Percentiles rank a stretch among this genome's conserved stretches.
Evolutionary conservation across 768 basidiomycete species (phyloP).

Genomic region (Myochromella boudieri): DNA sequence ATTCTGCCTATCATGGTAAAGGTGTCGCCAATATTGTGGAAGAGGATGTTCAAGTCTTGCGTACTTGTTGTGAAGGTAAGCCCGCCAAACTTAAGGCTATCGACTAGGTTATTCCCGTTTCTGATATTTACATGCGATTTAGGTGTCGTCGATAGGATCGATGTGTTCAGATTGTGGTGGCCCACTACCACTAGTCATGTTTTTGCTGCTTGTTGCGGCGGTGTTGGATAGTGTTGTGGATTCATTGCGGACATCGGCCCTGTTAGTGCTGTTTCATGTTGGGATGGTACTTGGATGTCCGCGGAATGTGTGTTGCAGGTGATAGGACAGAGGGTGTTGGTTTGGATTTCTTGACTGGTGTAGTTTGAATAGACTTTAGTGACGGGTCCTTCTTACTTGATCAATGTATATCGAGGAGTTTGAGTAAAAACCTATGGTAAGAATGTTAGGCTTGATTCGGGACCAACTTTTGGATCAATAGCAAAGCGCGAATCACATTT

Average conservation of each 20-base stretch:
- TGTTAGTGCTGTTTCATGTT: slow-evolving; percentile 21
- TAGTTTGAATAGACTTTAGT: background rate
- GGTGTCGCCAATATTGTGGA: slow-evolving; percentile 11
- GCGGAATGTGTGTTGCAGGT: slow-evolving; percentile 10
- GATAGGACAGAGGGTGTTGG: background rate
- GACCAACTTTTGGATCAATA: no score
- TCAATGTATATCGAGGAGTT: background rate
- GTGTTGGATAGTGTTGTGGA: slow-evolving; percentile 27
- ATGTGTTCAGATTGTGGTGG: slow-evolving; percentile 15
- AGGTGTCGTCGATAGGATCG: slow-evolving; percentile 21
- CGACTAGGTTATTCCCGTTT: background rate
- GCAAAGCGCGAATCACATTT: no score
- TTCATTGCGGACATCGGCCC: slow-evolving; percentile 18
- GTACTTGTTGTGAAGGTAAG: slow-evolving; percentile 27
- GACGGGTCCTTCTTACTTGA: background rate
- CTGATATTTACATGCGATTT: background rate
- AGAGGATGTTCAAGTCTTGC: slow-evolving; percentile 24
- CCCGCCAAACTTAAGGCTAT: background rate
- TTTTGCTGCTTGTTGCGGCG: slow-evolving; percentile 22
- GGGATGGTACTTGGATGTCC: slow-evolving; percentile 16
- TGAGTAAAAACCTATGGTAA: no score
- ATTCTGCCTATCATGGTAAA: background rate
- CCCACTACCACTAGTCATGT: slow-evolving; percentile 1
- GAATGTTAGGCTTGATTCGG: no score
- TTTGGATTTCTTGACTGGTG: background rate